These are phyloP conservation scores for Fusarium cyanostomum DNA, from an alignment of 2,329 filamentous ascomycete genomes.

Conservation along the genomic window DNA sequence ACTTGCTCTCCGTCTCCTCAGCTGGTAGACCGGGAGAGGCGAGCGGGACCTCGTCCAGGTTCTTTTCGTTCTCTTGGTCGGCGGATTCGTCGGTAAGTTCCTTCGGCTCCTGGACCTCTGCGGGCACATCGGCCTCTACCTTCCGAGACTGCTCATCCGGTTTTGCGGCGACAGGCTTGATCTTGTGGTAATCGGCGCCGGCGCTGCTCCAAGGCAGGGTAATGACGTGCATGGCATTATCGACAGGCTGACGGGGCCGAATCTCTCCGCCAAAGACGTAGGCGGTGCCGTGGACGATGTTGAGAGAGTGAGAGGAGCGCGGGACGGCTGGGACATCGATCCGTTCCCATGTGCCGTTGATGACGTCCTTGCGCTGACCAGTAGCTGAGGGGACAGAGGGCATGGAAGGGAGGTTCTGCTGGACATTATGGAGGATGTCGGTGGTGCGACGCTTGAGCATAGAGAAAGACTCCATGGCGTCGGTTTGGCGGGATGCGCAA, in stretches of 20 bases:
- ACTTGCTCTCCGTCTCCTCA: conserved; percentile 39
- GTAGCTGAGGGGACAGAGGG: conserved; percentile 47
- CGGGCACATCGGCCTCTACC: conserved; percentile 22
- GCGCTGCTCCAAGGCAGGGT: conserved; percentile 67
- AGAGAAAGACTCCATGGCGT: conserved; percentile 58
- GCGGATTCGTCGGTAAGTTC: conserved; percentile 37
- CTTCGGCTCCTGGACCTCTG: conserved; percentile 26
- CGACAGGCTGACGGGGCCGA: conserved; percentile 70
- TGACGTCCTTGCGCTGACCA: conserved; percentile 42
- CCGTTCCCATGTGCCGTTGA: conserved; percentile 70
- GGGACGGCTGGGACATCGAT: conserved; percentile 65
- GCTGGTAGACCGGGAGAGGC: conserved; percentile 37
- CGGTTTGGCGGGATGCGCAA: conserved; percentile 1
- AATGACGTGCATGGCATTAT: conserved; percentile 77
- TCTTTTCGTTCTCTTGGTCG: conserved; percentile 45
- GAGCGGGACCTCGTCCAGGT: conserved; percentile 55
- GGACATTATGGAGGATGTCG: conserved; percentile 61
- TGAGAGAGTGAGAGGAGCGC: conserved; percentile 78
- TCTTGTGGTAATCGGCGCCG: conserved; percentile 66
- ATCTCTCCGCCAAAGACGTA: conserved; percentile 84
- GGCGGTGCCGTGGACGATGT: conserved; percentile 64
- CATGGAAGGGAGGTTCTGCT: conserved; percentile 55
- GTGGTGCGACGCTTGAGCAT: conserved; percentile 65
- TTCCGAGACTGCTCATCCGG: conserved; percentile 39
- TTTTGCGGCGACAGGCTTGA: conserved; percentile 60